Evolutionary conservation across 179 eudicot genomes (phyloP), one percentile per base, ranked within the genome.

Genomic region (Beta macrorhiza): DNA sequence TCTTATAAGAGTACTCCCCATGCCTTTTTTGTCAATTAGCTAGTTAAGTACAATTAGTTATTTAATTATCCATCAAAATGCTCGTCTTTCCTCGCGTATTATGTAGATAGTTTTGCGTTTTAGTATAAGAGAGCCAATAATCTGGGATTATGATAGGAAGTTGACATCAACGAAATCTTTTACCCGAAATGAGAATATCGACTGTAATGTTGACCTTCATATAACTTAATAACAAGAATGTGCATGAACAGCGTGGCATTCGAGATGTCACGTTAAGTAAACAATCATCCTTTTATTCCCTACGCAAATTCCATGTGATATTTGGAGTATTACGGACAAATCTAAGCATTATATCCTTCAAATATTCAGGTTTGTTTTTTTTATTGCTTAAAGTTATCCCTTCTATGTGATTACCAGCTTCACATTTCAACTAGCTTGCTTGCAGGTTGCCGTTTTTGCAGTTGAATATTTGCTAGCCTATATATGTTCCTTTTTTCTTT

Each of bases 291-390:
- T 70, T 19, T 70, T 70, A n/a, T 19, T 45, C 7, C 19, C 56
- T 70, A 70, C 47, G 74, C 74, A 70, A 70, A 70, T 45, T 3
- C 56, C 74, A 70, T 45, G 74, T 47, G 74, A 70, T 20, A 47
- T 70, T 10, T 70, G 29, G 56, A 45, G 74, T 47, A 29, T 14
- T 69, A 69, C 10, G 16, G 19, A 47, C 45, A 13, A 5, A 69
- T 14, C 42, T 2, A 37, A 37, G 42, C 4, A 37, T 37, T 37
- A 37, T 37, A 17, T 19, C 67, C 32, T 20, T 20, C 44, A 10
- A 22, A 63, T 22, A n/a, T 63, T 22, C 19, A 8, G 0, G 7
- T 7, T 13, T 7, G 19, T 7, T 70, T 5, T 16, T 45, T 45
- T 37, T 37, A 37, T 37, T 37, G 42, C 42, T 37, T 37, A 37